Evolutionary conservation across 2,329 filamentous ascomycete genomes (phyloP).

Genomic region (Podosphaera fusca): DNA sequence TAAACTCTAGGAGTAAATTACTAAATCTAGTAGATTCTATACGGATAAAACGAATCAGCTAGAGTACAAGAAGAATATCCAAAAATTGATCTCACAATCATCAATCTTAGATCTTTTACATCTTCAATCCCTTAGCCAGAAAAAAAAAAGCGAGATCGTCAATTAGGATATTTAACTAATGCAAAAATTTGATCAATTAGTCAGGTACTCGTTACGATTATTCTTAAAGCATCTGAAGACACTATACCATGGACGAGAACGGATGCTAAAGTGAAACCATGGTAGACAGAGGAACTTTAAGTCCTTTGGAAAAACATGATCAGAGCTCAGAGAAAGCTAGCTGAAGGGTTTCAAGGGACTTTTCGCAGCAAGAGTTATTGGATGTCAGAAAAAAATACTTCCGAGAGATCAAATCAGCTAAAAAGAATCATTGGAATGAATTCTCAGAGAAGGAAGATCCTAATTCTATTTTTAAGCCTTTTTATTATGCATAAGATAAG

Average conservation of each 20-base stretch:
- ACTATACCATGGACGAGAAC: not conserved
- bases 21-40: not conserved
- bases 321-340: not conserved
- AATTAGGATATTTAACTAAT: not conserved
- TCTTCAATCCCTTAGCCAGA: not conserved
- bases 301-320: not conserved
- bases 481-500: not conserved
- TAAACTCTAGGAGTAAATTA: too few species aligned
- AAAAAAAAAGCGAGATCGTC: not conserved
- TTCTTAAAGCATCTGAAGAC: not conserved
- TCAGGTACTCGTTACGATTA: not conserved
- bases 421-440: not conserved
- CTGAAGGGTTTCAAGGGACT: not conserved
- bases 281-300: not conserved
- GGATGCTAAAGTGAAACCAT: not conserved
- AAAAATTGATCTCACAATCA: not conserved
- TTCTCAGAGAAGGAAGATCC: not conserved
- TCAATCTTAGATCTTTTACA: not conserved
- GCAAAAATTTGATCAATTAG: not conserved
- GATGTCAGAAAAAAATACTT: not conserved
- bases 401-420: not conserved
- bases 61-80: not conserved
- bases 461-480: not conserved
- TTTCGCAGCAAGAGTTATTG: not conserved
- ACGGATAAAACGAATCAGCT: not conserved